Conservation (phyloP, 495 filamentous ascomycete genomes). For the Hyaloscypha variabilis region DNA sequence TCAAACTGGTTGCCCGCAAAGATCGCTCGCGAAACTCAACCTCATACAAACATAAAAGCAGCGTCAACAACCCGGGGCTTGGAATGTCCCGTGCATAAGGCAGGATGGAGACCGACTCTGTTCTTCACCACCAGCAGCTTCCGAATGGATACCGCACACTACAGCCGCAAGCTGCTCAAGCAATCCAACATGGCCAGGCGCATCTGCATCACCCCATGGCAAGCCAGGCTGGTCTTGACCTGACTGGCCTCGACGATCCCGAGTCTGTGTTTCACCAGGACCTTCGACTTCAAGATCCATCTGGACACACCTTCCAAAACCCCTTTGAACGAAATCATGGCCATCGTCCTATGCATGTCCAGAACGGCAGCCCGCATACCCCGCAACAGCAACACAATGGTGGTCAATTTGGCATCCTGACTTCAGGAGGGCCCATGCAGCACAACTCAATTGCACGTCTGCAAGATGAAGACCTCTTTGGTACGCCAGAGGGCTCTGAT, state of each 20-base stretch:
- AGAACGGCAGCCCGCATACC: conserved; percentile 35
- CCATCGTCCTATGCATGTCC: conserved; percentile 35
- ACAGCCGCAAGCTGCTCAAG: conserved; percentile 33
- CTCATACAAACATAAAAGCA: conserved; percentile 20
- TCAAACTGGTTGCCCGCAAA: neutral
- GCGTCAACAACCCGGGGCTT: conserved; percentile 19
- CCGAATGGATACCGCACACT: conserved; percentile 26
- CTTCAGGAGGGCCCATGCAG: conserved; percentile 37
- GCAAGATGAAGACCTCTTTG: conserved; percentile 40
- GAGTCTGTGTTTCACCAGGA: conserved; percentile 41
- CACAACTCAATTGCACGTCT: conserved; percentile 38
- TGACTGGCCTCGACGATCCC: conserved; percentile 37
- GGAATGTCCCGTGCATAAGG: conserved; percentile 30
- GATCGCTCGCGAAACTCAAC: conserved; percentile 1
- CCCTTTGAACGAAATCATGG: conserved; percentile 39
- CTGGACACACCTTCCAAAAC: conserved; percentile 38
- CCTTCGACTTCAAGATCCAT: conserved; percentile 41
- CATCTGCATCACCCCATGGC: conserved; percentile 35
- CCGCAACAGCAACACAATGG: conserved; percentile 38
- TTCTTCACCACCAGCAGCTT: conserved; percentile 30
- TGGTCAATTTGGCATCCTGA: conserved; percentile 50
- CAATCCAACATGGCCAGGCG: conserved; percentile 31
- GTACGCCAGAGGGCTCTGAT: conserved; percentile 36
- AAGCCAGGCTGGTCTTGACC: conserved; percentile 43
- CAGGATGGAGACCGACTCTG: conserved; percentile 32